Conservation (phyloP, 352 stramenopile genomes). For the Pseudoperonospora humuli region DNA sequence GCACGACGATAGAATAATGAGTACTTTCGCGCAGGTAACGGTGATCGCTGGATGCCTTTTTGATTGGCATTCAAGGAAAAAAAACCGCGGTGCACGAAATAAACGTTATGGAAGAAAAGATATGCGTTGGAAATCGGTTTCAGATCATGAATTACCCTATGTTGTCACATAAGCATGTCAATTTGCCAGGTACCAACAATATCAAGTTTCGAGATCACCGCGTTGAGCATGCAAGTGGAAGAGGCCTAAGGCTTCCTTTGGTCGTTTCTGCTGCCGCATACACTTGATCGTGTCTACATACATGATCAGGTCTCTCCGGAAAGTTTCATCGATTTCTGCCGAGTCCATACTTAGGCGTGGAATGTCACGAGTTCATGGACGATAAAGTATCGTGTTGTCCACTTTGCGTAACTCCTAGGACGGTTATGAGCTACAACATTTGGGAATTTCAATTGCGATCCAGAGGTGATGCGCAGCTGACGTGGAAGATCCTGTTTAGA, state of each 20-base stretch:
- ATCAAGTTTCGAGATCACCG: too few relatives aligned
- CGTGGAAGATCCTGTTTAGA: constrained; percentile 28
- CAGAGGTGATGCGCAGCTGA: constrained; percentile 24
- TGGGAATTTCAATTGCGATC: constrained; percentile 8
- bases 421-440: constrained; percentile 1
- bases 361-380: too few relatives aligned
- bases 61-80: constrained; percentile 12
- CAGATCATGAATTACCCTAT: background rate
- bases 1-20: constrained; percentile 2
- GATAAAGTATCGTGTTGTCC: background rate
- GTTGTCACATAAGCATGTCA: background rate
- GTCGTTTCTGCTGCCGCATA: too few relatives aligned
- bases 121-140: constrained; percentile 12
- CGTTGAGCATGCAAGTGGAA: too few relatives aligned
- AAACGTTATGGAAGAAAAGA: constrained; percentile 15
- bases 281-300: too few relatives aligned
- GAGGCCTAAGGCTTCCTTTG: too few relatives aligned
- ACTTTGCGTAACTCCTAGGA: background rate
- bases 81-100: background rate
- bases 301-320: too few relatives aligned
- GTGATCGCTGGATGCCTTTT: background rate
- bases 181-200: background rate
- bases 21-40: constrained; percentile 10
- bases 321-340: too few relatives aligned
- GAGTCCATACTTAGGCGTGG: too few relatives aligned